A percentile compares a stretch with the other conserved stretches of the same genome.
These are phyloP conservation scores for Rhodotorula sp. DNA, from an alignment of 1,284 basidiomycete genomes.

Conservation along the genomic window DNA sequence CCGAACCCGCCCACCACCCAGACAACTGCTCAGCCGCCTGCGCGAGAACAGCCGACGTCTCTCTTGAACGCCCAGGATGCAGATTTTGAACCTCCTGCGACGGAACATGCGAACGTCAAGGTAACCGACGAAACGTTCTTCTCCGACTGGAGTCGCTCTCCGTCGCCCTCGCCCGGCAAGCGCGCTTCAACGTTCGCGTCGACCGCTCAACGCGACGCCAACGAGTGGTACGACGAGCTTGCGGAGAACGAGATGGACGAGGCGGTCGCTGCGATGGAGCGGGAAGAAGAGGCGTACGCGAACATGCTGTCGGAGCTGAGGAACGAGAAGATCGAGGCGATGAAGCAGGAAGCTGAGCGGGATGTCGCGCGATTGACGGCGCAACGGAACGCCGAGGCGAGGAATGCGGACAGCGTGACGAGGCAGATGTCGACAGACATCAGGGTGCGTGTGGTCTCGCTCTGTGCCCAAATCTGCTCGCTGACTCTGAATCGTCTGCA, in stretches of 20 bases:
- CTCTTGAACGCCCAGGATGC: no score
- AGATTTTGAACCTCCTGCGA: no score
- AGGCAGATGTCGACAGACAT: conserved; percentile 94
- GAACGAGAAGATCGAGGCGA: conserved; percentile 72
- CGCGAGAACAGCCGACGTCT: no score
- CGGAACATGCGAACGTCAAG: background rate
- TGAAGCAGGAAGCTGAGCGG: conserved; percentile 82
- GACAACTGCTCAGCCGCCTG: no score
- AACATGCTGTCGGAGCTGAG: conserved; percentile 86
- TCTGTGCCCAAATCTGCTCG: background rate
- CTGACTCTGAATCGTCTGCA: conserved; percentile 41
- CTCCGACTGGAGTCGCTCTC: conserved; percentile 25
- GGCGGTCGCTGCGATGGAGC: conserved; percentile 18
- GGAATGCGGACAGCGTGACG: conserved; percentile 92
- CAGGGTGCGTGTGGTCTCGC: conserved; percentile 61
- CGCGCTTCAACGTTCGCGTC: background rate
- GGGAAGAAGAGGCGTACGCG: conserved; percentile 61
- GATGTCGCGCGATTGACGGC: conserved; percentile 80
- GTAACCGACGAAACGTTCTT: conserved; percentile 6
- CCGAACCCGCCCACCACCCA: no score
- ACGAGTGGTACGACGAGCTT: background rate
- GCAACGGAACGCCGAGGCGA: conserved; percentile 81
- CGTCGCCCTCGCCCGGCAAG: conserved; percentile 6
- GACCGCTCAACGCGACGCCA: conserved; percentile 45
- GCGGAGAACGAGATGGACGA: conserved; percentile 41